Evolutionary conservation across 257 asterid species (phyloP).

Genomic region (Fraxinus quadrangulata): DNA sequence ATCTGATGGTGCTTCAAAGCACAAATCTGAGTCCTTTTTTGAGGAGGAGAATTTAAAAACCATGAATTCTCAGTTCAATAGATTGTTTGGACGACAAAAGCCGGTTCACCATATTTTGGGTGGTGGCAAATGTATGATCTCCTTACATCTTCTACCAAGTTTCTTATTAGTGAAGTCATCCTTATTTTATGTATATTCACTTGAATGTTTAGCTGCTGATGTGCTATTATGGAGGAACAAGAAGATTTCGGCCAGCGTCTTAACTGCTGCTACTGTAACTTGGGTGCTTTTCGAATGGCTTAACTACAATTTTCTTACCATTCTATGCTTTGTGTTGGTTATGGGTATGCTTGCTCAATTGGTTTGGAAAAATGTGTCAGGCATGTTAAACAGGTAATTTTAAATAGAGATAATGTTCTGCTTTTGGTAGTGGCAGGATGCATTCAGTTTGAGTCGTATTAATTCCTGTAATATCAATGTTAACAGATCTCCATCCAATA

Average conservation of each 20-base stretch:
- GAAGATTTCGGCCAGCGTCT: slow-evolving; percentile 73
- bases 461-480: slow-evolving; percentile 13
- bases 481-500: slow-evolving; percentile 50
- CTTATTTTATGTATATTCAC: neutral
- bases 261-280: slow-evolving; percentile 58
- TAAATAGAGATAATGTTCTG: neutral
- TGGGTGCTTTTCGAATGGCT: slow-evolving; percentile 95
- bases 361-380: slow-evolving; percentile 62
- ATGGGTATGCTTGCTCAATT: slow-evolving; percentile 62
- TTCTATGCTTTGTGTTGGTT: slow-evolving; percentile 54
- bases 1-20: slow-evolving; percentile 55
- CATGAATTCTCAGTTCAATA: slow-evolving; percentile 46
- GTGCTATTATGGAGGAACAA: slow-evolving; percentile 86
- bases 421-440: slow-evolving; percentile 14
- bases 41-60: slow-evolving; percentile 51
- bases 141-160: neutral
- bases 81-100: slow-evolving; percentile 80
- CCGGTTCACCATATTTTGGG: slow-evolving; percentile 77
- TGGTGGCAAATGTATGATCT: slow-evolving; percentile 74
- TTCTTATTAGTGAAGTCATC: neutral
- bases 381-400: slow-evolving; percentile 47
- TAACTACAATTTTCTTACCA: slow-evolving; percentile 69
- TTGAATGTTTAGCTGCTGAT: slow-evolving; percentile 69
- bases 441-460: slow-evolving; percentile 10
- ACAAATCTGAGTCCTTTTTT: slow-evolving; percentile 51